A percentile compares a stretch with the other conserved stretches of the same genome.
phyloP scores from a whole-genome alignment of 2,329 filamentous ascomycete genomes.

The Aspergillus pseudonomiae region DNA sequence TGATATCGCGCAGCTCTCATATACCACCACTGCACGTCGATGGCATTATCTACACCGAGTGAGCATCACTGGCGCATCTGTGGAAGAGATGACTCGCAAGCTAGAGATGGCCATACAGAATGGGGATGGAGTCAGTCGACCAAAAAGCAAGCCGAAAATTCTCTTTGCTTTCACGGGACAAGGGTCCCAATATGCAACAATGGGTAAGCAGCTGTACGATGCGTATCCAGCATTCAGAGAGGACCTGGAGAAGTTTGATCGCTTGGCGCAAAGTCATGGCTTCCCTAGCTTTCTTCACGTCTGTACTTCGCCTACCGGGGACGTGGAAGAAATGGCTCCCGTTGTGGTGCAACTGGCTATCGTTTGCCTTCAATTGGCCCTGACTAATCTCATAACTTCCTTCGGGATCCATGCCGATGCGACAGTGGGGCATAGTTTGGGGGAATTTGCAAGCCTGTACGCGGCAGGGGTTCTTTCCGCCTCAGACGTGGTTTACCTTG shows the following conservation, averaged over 20 bases:
- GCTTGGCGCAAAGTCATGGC: background rate
- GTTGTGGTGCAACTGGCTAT: conserved; percentile 41
- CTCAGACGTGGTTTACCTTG: conserved; percentile 60
- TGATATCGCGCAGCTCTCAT: conserved; percentile 62
- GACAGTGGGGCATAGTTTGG: conserved; percentile 54
- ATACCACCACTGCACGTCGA: conserved; percentile 65
- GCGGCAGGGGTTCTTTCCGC: conserved; percentile 38
- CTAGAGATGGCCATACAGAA: background rate
- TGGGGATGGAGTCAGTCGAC: no score
- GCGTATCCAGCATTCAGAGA: no score
- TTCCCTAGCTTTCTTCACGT: background rate
- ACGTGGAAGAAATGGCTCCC: conserved; percentile 40
- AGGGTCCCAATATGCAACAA: no score
- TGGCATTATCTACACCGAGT: conserved; percentile 41
- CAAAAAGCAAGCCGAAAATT: no score
- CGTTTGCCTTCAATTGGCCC: conserved; percentile 44
- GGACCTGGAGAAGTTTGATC: no score
- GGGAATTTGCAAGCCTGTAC: conserved; percentile 42
- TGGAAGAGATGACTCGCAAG: background rate
- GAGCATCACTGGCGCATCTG: background rate
- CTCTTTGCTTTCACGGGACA: no score
- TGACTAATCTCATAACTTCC: conserved; percentile 33
- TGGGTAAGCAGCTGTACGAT: background rate
- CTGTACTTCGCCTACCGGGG: background rate
- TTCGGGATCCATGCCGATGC: conserved; percentile 48